Conservation (phyloP, 768 basidiomycete species). For the Russula abietina region DNA sequence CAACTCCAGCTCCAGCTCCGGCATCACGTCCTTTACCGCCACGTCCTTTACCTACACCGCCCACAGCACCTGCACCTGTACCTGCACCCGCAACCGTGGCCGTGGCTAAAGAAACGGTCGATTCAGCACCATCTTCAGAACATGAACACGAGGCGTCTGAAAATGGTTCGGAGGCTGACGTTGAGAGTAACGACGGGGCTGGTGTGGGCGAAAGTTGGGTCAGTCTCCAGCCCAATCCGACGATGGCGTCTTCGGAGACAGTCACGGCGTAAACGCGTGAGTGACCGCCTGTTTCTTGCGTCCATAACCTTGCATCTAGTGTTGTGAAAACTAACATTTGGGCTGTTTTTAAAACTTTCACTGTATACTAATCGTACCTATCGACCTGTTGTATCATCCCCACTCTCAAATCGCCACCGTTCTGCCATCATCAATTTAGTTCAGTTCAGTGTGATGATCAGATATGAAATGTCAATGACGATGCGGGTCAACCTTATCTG, state of each 20-base stretch:
- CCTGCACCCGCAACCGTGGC: neutral
- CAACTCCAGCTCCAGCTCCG: neutral
- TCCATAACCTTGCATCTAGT: neutral
- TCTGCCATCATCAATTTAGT: neutral
- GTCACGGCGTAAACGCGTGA: slow-evolving; percentile 1
- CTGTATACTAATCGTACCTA: slow-evolving; percentile 12
- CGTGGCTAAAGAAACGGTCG: slow-evolving; percentile 7
- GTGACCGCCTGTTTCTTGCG: neutral
- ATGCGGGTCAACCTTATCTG: neutral
- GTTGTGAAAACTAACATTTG: neutral
- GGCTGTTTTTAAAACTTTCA: neutral
- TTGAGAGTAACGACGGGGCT: slow-evolving; percentile 55
- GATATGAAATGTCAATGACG: neutral
- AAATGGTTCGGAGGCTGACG: slow-evolving; percentile 57
- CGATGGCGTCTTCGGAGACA: neutral
- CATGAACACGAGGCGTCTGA: slow-evolving; percentile 36
- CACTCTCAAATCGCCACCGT: neutral
- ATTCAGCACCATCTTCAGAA: slow-evolving; percentile 24
- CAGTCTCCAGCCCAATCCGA: slow-evolving; percentile 38
- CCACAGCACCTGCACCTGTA: slow-evolving; percentile 13
- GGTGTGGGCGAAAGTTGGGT: slow-evolving; percentile 65
- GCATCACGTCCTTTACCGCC: too few relatives aligned
- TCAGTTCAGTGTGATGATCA: neutral
- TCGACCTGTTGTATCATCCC: slow-evolving; percentile 2
- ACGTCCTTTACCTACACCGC: slow-evolving; percentile 28